phyloP scores from a whole-genome alignment of 805 yeast genomes.

The Candida xiaguanensis region DNA sequence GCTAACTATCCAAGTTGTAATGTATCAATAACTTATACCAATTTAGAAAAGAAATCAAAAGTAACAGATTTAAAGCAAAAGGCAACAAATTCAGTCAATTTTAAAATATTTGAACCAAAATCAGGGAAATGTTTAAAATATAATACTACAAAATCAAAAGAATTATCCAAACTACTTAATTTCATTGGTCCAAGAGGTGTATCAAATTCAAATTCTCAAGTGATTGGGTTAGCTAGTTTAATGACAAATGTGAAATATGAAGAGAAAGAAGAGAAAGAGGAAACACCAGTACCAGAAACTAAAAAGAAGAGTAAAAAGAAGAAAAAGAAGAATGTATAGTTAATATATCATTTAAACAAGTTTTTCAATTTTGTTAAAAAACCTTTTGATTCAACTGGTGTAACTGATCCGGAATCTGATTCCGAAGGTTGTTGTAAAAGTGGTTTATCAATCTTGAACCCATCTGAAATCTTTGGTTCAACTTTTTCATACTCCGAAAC shows the following conservation, averaged over 20 bases:
- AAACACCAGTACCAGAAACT: constrained; percentile 9
- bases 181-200: constrained; percentile 72
- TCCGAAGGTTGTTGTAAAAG: constrained; percentile 47
- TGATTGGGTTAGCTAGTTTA: constrained; percentile 35
- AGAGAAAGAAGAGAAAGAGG: constrained; percentile 15
- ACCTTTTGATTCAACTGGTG: constrained; percentile 14
- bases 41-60: constrained; percentile 17
- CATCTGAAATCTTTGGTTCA: constrained; percentile 39
- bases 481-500: constrained; percentile 9
- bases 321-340: constrained; percentile 22
- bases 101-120: constrained; percentile 64
- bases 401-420: constrained; percentile 7
- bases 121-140: constrained; percentile 59
- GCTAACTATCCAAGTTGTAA: constrained; percentile 35
- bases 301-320: constrained; percentile 30
- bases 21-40: constrained; percentile 35
- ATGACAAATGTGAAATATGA: constrained; percentile 36
- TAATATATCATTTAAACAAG: constrained; percentile 22
- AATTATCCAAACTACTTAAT: constrained; percentile 66
- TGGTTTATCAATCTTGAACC: constrained; percentile 49
- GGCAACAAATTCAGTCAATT: constrained; percentile 33
- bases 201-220: constrained; percentile 13
- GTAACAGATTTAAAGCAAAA: constrained; percentile 6
- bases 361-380: constrained; percentile 29
- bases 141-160: constrained; percentile 62